Evolutionary conservation across 2,329 filamentous ascomycete species (phyloP).

Genomic region (Acrocalymma vagum): DNA sequence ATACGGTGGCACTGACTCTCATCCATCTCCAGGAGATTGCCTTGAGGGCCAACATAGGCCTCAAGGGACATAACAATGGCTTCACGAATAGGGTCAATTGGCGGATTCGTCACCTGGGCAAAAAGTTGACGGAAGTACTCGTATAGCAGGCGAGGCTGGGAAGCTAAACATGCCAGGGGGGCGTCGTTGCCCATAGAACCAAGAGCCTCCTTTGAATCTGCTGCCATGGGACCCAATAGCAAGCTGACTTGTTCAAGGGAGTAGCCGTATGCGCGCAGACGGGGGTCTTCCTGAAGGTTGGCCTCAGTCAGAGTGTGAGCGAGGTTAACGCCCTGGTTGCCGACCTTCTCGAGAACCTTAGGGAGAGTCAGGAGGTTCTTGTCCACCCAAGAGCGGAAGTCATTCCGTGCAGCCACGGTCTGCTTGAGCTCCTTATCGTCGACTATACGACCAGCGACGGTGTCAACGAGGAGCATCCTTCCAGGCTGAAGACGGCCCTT

Average conservation of each 20-base stretch:
- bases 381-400: conserved; percentile 90
- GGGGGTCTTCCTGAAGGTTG: conserved; percentile 82
- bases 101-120: conserved; percentile 96
- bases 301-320: conserved; percentile 71
- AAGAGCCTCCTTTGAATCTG: conserved; percentile 95
- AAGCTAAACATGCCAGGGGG: conserved; percentile 88
- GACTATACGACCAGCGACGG: conserved; percentile 88
- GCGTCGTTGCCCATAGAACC: conserved; percentile 99
- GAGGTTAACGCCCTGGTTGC: conserved; percentile 68
- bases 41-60: conserved; percentile 95
- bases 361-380: conserved; percentile 85
- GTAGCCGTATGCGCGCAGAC: conserved; percentile 89
- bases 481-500: conserved; percentile 95
- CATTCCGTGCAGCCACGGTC: conserved; percentile 83
- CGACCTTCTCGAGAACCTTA: conserved; percentile 71
- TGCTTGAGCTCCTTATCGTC: conserved; percentile 92
- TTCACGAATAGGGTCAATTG: conserved; percentile 96
- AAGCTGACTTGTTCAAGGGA: conserved; percentile 95
- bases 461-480: conserved; percentile 96
- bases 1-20: conserved; percentile 86
- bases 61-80: conserved; percentile 98
- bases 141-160: conserved; percentile 86
- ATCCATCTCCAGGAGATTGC: conserved; percentile 94
- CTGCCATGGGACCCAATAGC: conserved; percentile 92
- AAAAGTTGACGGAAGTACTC: conserved; percentile 99